These are phyloP conservation scores for Poa pratensis DNA, from an alignment of 176 grass and related monocot species.

Conservation along the genomic window DNA sequence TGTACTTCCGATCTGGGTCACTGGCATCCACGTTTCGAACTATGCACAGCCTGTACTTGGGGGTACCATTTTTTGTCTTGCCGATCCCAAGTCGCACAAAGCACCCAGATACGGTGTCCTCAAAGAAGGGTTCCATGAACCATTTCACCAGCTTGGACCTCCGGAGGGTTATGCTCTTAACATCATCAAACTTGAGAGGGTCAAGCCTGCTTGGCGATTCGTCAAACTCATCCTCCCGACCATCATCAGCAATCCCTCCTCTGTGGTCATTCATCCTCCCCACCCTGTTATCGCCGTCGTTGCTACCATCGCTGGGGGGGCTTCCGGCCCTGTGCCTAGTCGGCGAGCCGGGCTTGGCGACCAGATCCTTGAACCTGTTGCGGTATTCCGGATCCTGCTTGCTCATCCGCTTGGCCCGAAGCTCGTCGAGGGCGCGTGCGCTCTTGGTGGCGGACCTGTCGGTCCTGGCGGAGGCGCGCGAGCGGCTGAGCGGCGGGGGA, in stretches of 20 bases:
- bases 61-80: conserved; percentile 64
- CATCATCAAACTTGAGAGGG: conserved; percentile 76
- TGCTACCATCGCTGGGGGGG: conserved; percentile 67
- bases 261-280: conserved; percentile 56
- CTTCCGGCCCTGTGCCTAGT: conserved; percentile 52
- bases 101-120: conserved; percentile 75
- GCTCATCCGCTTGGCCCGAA: conserved; percentile 66
- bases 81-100: conserved; percentile 89
- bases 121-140: conserved; percentile 99
- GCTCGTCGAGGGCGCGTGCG: conserved; percentile 63
- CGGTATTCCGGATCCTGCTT: conserved; percentile 67
- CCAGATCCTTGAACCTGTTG: conserved; percentile 56
- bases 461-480: conserved; percentile 47
- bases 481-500: conserved; percentile 52
- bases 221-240: conserved; percentile 78
- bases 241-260: conserved; percentile 51
- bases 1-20: conserved; percentile 73
- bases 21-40: conserved; percentile 85
- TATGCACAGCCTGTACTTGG: conserved; percentile 86
- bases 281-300: conserved; percentile 53
- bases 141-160: conserved; percentile 89
- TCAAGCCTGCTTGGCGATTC: conserved; percentile 67
- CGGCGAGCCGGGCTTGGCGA: conserved; percentile 34
- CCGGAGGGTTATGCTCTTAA: conserved; percentile 77
- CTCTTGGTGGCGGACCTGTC: conserved; percentile 65